Conservation (phyloP, 495 filamentous ascomycete genomes). For the Cercophora sp. region DNA sequence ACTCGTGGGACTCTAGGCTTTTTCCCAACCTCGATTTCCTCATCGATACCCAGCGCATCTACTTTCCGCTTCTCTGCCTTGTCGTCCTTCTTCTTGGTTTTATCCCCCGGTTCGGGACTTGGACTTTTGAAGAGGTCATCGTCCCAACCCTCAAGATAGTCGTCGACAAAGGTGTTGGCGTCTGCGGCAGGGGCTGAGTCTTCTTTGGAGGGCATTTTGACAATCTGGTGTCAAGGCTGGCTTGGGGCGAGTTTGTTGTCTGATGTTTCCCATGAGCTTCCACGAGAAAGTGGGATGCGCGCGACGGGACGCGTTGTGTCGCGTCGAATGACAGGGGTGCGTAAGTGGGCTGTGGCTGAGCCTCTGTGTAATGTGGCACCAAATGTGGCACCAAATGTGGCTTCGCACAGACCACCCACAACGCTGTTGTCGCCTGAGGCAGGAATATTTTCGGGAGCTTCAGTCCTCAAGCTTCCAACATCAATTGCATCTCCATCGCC, state of each 20-base stretch:
- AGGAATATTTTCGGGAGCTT: slow-evolving; percentile 14
- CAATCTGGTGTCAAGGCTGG: too few relatives aligned
- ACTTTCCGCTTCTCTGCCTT: slow-evolving; percentile 32
- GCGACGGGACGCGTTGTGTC: slow-evolving; percentile 15
- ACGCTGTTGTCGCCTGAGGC: slow-evolving; percentile 20
- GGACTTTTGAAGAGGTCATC: slow-evolving; percentile 33
- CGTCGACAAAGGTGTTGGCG: slow-evolving; percentile 19
- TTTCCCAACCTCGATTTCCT: slow-evolving; percentile 76
- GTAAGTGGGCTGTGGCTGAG: slow-evolving; percentile 15
- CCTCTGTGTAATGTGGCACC: not conserved
- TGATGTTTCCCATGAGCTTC: not conserved
- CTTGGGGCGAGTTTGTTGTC: too few relatives aligned
- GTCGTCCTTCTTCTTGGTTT: slow-evolving; percentile 19
- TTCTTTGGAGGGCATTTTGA: slow-evolving; percentile 19
- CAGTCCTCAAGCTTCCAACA: slow-evolving; percentile 28
- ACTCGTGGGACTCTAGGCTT: slow-evolving; percentile 65
- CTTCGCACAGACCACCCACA: not conserved
- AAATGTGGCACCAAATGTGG: not conserved
- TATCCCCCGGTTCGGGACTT: slow-evolving; percentile 25
- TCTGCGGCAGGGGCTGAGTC: not conserved
- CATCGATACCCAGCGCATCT: slow-evolving; percentile 68
- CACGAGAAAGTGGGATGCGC: slow-evolving; percentile 6
- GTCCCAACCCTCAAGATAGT: slow-evolving; percentile 29
- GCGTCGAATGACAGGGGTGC: not conserved
- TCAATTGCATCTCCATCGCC: slow-evolving; percentile 12